phyloP scores from a whole-genome alignment of 345 rosid genomes.

The Erodium maritimum region DNA sequence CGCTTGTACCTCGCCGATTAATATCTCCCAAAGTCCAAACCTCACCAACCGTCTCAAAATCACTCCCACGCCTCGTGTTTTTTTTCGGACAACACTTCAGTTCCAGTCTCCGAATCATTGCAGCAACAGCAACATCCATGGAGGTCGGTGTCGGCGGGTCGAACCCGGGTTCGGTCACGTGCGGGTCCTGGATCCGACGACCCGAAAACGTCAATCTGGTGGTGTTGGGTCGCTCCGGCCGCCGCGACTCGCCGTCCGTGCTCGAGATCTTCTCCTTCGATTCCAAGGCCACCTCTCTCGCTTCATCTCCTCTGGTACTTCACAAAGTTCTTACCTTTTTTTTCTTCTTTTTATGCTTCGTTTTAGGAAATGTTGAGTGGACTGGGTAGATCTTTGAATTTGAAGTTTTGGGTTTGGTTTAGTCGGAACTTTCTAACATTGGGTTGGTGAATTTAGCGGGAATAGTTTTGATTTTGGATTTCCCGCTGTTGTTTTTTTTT shows the following conservation, averaged over 20 bases:
- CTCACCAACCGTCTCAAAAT: too few species aligned
- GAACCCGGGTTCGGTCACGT: conserved; percentile 32
- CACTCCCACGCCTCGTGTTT: too few species aligned
- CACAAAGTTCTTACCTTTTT: too few species aligned
- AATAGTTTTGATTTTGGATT: background rate
- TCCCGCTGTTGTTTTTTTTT: background rate
- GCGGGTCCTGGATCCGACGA: conserved; percentile 91
- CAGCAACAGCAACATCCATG: conserved; percentile 14
- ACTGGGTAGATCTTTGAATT: too few species aligned
- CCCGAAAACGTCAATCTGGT: conserved; percentile 59
- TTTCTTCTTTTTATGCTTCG: background rate
- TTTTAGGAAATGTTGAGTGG: too few species aligned
- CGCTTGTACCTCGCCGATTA: background rate
- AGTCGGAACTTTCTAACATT: too few species aligned
- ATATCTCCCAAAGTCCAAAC: too few species aligned
- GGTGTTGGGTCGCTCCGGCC: conserved; percentile 50
- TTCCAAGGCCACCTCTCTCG: conserved; percentile 45
- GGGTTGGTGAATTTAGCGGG: background rate
- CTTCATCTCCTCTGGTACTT: conserved; percentile 62
- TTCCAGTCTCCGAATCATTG: conserved; percentile 8
- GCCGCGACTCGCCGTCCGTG: conserved; percentile 34
- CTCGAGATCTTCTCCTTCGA: conserved; percentile 80
- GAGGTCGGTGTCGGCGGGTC: conserved; percentile 26
- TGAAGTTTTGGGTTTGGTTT: too few species aligned
- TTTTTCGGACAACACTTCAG: background rate